Evolutionary conservation across 169 alveolate genomes (phyloP).

Genomic region (Amoebophrya sp.): DNA sequence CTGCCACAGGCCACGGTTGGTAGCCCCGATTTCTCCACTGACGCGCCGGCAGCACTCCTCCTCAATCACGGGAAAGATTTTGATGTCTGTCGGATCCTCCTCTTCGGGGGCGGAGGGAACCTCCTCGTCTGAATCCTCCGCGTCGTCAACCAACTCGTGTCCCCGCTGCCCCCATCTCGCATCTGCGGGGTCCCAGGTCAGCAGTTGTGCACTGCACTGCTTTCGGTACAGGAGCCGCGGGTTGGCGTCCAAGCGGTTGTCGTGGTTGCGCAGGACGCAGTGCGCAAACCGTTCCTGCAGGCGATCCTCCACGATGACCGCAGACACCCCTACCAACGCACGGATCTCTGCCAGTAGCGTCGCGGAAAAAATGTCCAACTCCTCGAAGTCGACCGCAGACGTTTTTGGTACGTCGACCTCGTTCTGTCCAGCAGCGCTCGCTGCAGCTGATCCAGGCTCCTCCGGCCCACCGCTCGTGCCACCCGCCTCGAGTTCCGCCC

Average conservation of each 20-base stretch:
- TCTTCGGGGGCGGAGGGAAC: no score
- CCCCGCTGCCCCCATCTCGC: background rate
- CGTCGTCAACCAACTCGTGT: no score
- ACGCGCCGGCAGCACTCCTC: background rate
- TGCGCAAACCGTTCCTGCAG: background rate
- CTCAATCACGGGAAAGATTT: background rate
- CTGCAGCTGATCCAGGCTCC: background rate
- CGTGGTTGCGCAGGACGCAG: background rate
- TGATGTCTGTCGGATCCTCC: background rate
- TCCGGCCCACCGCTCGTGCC: no score
- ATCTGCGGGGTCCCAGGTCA: background rate
- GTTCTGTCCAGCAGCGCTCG: background rate
- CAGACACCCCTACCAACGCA: background rate
- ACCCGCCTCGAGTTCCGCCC: background rate
- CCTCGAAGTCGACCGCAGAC: background rate
- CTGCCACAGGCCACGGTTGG: background rate
- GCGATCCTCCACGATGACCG: background rate
- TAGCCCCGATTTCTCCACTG: background rate
- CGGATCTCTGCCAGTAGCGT: background rate
- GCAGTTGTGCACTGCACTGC: background rate
- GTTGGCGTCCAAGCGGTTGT: background rate
- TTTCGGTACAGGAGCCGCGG: background rate
- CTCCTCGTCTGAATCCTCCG: no score
- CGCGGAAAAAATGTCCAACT: background rate
- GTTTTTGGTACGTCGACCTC: background rate